phyloP scores from a whole-genome alignment of 1,284 basidiomycete genomes.

The Tilletia walkeri region DNA sequence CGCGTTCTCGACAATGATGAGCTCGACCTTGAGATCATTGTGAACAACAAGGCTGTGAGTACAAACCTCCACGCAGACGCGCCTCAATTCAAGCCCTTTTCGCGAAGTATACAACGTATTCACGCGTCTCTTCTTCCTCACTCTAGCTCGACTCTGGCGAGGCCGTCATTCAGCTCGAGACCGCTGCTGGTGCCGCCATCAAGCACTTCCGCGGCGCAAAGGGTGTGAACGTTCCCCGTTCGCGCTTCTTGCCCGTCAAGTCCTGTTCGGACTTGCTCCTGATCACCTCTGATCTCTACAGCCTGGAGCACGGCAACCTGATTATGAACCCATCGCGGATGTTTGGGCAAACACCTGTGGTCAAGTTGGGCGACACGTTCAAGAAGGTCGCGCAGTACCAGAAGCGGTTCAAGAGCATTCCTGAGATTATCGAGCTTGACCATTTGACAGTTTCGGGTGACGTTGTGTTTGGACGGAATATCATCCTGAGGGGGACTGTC shows the following conservation, averaged over 20 bases:
- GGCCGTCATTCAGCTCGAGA: constrained; percentile 87
- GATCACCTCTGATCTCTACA: constrained; percentile 97
- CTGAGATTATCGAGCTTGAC: constrained; percentile 77
- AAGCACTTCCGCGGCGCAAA: constrained; percentile 89
- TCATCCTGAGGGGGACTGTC: constrained; percentile 64
- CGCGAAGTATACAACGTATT: background rate
- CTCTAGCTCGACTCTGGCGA: constrained; percentile 62
- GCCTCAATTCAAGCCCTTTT: no score
- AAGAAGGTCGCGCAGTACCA: constrained; percentile 92
- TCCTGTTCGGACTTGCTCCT: constrained; percentile 67
- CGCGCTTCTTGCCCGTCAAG: constrained; percentile 94
- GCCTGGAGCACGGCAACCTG: constrained; percentile 87
- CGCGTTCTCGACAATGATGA: constrained; percentile 84
- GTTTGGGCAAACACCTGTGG: constrained; percentile 83
- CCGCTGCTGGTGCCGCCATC: constrained; percentile 94
- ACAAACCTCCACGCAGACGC: constrained; percentile 44
- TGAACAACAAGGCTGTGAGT: constrained; percentile 73
- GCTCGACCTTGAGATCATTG: constrained; percentile 81
- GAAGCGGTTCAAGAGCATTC: constrained; percentile 95
- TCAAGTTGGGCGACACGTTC: constrained; percentile 83
- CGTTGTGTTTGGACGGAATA: constrained; percentile 90
- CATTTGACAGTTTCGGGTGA: constrained; percentile 95
- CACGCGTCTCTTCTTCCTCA: background rate
- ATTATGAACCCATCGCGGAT: constrained; percentile 65
- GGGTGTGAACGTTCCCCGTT: constrained; percentile 96